A percentile compares a stretch with the other conserved stretches of the same genome.
These are phyloP conservation scores for Tolypocladium guangdongense DNA, from an alignment of 2,329 filamentous ascomycete species.

Conservation along the genomic window DNA sequence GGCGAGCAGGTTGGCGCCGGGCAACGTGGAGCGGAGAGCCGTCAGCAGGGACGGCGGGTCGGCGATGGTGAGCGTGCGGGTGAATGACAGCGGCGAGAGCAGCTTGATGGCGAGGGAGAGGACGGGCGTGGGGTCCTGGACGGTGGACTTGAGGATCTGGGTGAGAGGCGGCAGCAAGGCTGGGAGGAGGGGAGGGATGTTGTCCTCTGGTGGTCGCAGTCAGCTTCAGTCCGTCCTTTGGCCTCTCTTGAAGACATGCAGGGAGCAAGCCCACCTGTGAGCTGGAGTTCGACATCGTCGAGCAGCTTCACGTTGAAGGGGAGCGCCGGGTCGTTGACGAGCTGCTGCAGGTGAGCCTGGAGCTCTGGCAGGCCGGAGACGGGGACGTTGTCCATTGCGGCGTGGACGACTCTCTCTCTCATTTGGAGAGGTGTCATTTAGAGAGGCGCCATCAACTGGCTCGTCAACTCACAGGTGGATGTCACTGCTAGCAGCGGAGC, in stretches of 20 bases:
- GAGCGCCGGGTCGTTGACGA: slow-evolving; percentile 31
- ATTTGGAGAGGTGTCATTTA: too few species aligned
- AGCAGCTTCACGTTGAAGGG: slow-evolving; percentile 39
- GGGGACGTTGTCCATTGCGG: slow-evolving; percentile 29
- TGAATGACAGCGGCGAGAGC: slow-evolving; percentile 40
- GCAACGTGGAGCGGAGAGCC: slow-evolving; percentile 41
- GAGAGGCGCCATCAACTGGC: not conserved
- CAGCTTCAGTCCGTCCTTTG: not conserved
- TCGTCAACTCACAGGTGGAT: not conserved
- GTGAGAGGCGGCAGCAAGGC: slow-evolving; percentile 43
- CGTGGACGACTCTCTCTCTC: slow-evolving; percentile 22
- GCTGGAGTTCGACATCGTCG: slow-evolving; percentile 47
- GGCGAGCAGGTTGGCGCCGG: slow-evolving; percentile 47
- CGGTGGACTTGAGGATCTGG: slow-evolving; percentile 38
- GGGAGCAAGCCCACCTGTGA: slow-evolving; percentile 32
- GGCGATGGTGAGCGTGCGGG: slow-evolving; percentile 38
- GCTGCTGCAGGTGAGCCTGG: slow-evolving; percentile 38
- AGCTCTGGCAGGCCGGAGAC: slow-evolving; percentile 43
- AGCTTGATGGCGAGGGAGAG: slow-evolving; percentile 45
- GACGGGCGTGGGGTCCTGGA: slow-evolving; percentile 38
- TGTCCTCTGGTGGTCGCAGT: slow-evolving; percentile 28
- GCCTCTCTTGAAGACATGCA: not conserved
- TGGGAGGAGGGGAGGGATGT: slow-evolving; percentile 40
- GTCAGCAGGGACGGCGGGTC: slow-evolving; percentile 38
- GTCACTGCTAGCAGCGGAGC: not conserved